Base-by-base conservation (phyloP, 208 protist genomes). In the Leishmania braziliensis region DNA sequence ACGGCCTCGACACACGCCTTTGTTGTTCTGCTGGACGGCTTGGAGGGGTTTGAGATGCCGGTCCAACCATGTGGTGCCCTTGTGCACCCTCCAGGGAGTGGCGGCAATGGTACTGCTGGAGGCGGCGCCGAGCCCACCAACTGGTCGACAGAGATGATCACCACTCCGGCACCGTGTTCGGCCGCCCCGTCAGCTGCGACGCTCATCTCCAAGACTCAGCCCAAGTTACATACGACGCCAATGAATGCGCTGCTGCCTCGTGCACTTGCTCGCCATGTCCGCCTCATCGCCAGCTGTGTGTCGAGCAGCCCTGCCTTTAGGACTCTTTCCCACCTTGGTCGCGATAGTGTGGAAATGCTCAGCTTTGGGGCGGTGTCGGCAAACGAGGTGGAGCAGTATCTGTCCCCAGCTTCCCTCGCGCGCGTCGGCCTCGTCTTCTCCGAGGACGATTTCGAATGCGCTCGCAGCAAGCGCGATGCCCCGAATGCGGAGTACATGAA, bases 341-440 rank as follows among this genome's bases (percentile, higher is more conserved):
- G 89, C 20, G 93, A 96, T 80, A 95, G 90, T 60, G 84, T 85
- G 16, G 93, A 96, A 51, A 72, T 90, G 73, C 85, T 96, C 20
- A 79, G 78, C 56, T 71, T 94, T 50, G 85, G 88, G 29, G 62
- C 60, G 10, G 87, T 85, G 29, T 89, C 90, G 26, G 86, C 86
- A 14, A 95, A 96, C 82, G 89, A 94, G 62, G 88, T 94, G 74
- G 93, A 97, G 77, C 87, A 92, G 79, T 92, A 92, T 75, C 85
- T 95, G 4, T 79, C 84, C 50, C 85, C 84, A 1, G 76, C 81
- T 6, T 75, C 85, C 3, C 81, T 95, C 54, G 80, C 85, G 29
- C 85, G 80, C 23, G 48, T 92, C 39, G 90, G 90, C 46, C 84
- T 91, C 16, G 79, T 70, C 20, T 70, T 97, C 26, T 91, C 89